phyloP scores from a whole-genome alignment of 75 land plant species.

The Picea sitchensis region DNA sequence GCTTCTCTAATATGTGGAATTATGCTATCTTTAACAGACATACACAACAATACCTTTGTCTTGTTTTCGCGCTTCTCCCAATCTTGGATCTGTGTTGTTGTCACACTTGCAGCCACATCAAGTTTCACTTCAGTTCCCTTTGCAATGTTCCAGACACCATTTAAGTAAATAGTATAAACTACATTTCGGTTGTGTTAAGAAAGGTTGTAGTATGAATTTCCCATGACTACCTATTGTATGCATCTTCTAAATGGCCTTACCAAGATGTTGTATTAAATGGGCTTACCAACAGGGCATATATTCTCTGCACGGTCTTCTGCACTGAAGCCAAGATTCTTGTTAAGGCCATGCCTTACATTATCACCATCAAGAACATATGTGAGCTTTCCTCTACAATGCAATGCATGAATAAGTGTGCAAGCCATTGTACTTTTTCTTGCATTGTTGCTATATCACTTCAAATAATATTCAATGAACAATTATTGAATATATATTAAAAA shows the following conservation, averaged over 20 bases:
- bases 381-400: constrained; percentile 17
- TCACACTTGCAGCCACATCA: too few species aligned
- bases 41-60: too few species aligned
- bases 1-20: too few species aligned
- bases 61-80: too few species aligned
- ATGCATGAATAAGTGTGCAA: constrained; percentile 23
- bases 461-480: neutral
- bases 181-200: neutral
- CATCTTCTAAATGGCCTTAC: constrained; percentile 6
- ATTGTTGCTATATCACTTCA: neutral
- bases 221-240: neutral
- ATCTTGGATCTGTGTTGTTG: too few species aligned
- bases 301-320: constrained; percentile 28
- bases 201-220: too few species aligned
- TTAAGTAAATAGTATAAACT: neutral
- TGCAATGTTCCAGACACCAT: too few species aligned
- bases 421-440: constrained; percentile 34
- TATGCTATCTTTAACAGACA: too few species aligned
- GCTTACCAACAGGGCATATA: constrained; percentile 30
- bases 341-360: constrained; percentile 9
- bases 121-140: too few species aligned
- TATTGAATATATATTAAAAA: too few species aligned
- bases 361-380: constrained; percentile 33
- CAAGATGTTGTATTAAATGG: neutral
- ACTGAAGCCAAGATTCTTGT: constrained; percentile 18